Conservation (phyloP, 495 filamentous ascomycete species). For the Podospora bellae-mahoneyi region DNA sequence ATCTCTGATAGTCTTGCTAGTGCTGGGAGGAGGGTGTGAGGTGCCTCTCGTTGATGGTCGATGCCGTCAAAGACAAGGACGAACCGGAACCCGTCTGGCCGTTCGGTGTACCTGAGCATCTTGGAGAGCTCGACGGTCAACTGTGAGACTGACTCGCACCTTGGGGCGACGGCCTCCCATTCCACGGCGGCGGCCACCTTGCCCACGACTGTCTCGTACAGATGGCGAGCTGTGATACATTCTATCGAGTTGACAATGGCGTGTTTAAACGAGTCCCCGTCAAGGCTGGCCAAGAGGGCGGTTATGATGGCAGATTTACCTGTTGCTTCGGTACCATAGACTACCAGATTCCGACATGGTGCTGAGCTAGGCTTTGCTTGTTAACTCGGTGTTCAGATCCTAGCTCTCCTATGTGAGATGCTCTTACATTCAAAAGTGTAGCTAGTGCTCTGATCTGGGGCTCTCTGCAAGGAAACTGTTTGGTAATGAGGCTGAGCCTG, state of each 20-base stretch:
- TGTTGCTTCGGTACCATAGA: constrained; percentile 88
- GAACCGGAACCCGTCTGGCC: constrained; percentile 48
- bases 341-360: constrained; percentile 58
- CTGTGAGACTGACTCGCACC: constrained; percentile 74
- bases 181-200: constrained; percentile 52
- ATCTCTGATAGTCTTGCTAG: constrained; percentile 37
- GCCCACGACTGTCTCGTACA: constrained; percentile 66
- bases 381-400: background rate
- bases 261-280: constrained; percentile 45
- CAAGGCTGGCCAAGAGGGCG: constrained; percentile 50
- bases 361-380: constrained; percentile 41
- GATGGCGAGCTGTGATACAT: constrained; percentile 85
- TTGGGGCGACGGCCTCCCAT: constrained; percentile 41
- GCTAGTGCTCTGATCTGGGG: constrained; percentile 60
- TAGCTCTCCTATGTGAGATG: background rate
- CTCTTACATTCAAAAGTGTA: constrained; percentile 58
- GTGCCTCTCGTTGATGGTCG: constrained; percentile 77
- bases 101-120: constrained; percentile 49
- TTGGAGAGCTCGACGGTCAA: constrained; percentile 66
- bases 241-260: constrained; percentile 75
- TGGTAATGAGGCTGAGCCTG: constrained; percentile 48
- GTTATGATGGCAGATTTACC: constrained; percentile 75
- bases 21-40: constrained; percentile 77
- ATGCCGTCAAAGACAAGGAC: constrained; percentile 89
- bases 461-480: constrained; percentile 58